Percentiles rank a stretch among this genome's conserved stretches.
Conservation (phyloP, 78 protist genomes). For the Acrasis kona region DNA sequence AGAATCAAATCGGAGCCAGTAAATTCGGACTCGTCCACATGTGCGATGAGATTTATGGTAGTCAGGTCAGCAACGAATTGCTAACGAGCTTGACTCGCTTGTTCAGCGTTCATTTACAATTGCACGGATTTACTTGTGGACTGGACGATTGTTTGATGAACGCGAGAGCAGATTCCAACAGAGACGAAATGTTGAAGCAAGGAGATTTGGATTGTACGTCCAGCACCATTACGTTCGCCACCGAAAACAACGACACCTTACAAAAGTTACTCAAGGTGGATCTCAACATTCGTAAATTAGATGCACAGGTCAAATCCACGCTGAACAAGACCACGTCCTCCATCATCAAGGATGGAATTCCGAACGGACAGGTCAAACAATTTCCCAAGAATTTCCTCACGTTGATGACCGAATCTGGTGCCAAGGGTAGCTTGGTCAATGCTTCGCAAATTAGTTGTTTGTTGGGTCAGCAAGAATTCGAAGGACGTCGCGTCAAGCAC, state of each 20-base stretch:
- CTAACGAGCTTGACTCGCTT: conserved; percentile 84
- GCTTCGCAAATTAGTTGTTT: conserved; percentile 89
- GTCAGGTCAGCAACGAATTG: conserved; percentile 70
- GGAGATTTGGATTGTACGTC: conserved; percentile 12
- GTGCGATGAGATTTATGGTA: conserved; percentile 84
- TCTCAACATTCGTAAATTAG: neutral
- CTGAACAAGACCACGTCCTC: conserved; percentile 51
- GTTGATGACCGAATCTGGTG: conserved; percentile 92
- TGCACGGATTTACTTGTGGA: conserved; percentile 89
- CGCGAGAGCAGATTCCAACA: neutral
- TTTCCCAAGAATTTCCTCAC: conserved; percentile 93
- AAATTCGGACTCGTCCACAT: conserved; percentile 59
- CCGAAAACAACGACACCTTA: conserved; percentile 4
- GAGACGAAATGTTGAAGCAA: conserved; percentile 3
- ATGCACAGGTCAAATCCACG: neutral
- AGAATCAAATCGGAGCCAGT: conserved; percentile 83
- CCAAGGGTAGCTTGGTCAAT: conserved; percentile 96
- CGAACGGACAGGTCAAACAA: conserved; percentile 24
- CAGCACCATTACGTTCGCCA: conserved; percentile 27
- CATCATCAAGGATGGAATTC: conserved; percentile 57
- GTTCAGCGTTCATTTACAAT: conserved; percentile 70
- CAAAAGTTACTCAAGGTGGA: conserved; percentile 7
- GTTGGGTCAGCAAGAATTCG: conserved; percentile 95
- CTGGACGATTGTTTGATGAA: conserved; percentile 77
- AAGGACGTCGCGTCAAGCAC: conserved; percentile 95